phyloP scores from a whole-genome alignment of 805 yeast genomes.

The Suhomyces xylopsoci region DNA sequence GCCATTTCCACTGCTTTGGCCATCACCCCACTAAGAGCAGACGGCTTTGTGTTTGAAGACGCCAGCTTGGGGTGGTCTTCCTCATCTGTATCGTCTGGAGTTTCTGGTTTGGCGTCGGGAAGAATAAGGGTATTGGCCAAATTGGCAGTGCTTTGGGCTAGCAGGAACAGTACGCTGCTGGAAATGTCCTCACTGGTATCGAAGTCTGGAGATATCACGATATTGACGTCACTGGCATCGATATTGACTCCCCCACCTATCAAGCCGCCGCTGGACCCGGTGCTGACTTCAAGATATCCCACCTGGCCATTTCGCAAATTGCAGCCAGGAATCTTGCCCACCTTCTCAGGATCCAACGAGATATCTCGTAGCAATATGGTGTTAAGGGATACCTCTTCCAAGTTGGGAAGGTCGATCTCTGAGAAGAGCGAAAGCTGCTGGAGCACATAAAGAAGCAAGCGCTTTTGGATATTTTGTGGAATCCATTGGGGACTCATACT shows the following conservation, averaged over 20 bases:
- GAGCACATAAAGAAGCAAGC: constrained; percentile 73
- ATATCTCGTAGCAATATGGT: constrained; percentile 54
- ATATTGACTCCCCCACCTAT: constrained; percentile 74
- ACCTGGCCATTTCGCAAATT: constrained; percentile 61
- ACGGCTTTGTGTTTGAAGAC: constrained; percentile 18
- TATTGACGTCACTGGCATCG: constrained; percentile 52
- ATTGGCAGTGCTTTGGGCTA: constrained; percentile 73
- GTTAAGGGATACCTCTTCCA: constrained; percentile 71
- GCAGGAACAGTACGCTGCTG: constrained; percentile 43
- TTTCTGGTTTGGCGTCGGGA: constrained; percentile 10
- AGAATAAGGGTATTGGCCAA: constrained; percentile 57
- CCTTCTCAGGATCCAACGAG: constrained; percentile 66
- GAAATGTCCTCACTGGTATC: constrained; percentile 27
- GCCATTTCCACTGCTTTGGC: constrained; percentile 66
- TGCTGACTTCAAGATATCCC: constrained; percentile 49
- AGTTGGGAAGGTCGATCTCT: constrained; percentile 72
- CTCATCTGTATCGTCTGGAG: constrained; percentile 12
- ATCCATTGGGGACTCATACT: constrained; percentile 52
- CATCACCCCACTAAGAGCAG: constrained; percentile 55
- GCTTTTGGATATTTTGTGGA: constrained; percentile 80
- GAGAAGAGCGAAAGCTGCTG: constrained; percentile 81
- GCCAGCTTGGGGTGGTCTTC: constrained; percentile 9
- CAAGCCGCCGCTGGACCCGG: constrained; percentile 44
- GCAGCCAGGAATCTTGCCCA: constrained; percentile 61
- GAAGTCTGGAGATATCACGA: constrained; percentile 37